Conservation (phyloP, 495 filamentous ascomycete genomes). For the Collariella sp. region DNA sequence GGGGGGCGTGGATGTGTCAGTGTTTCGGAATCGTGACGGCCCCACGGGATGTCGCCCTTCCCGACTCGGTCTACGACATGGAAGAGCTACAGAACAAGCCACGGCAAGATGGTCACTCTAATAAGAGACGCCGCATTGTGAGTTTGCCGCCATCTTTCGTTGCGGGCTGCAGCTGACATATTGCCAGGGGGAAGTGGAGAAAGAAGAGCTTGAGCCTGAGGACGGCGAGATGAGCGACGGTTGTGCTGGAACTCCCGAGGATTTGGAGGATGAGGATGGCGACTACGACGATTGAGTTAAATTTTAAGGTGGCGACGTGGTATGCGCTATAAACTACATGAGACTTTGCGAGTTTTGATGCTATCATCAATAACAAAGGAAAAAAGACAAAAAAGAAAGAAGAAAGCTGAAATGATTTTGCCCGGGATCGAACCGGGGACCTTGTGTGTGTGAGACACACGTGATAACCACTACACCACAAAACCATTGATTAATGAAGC, state of each 20-base stretch:
- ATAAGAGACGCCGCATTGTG: conserved; percentile 1
- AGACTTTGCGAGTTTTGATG: too few species aligned
- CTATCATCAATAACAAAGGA: background rate
- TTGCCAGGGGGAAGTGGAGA: too few species aligned
- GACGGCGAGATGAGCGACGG: background rate
- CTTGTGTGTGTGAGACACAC: too few species aligned
- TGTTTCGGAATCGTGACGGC: conserved; percentile 40
- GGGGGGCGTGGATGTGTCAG: conserved; percentile 12
- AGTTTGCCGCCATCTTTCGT: background rate
- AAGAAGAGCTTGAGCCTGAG: background rate
- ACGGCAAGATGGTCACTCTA: background rate
- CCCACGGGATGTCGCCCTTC: conserved; percentile 28
- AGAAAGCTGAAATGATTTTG: too few species aligned
- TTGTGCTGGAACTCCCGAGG: background rate
- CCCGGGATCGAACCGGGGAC: too few species aligned
- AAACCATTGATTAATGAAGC: too few species aligned
- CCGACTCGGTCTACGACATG: conserved; percentile 29
- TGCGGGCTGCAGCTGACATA: background rate
- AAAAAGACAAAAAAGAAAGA: too few species aligned
- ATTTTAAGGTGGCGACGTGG: conserved; percentile 2
- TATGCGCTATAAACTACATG: too few species aligned
- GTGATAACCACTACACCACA: too few species aligned
- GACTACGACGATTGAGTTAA: conserved; percentile 11
- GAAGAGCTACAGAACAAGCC: conserved; percentile 28
- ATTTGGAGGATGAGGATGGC: background rate